These are phyloP conservation scores for Termitomyces sp. DNA, from an alignment of 768 basidiomycete genomes.

Conservation along the genomic window DNA sequence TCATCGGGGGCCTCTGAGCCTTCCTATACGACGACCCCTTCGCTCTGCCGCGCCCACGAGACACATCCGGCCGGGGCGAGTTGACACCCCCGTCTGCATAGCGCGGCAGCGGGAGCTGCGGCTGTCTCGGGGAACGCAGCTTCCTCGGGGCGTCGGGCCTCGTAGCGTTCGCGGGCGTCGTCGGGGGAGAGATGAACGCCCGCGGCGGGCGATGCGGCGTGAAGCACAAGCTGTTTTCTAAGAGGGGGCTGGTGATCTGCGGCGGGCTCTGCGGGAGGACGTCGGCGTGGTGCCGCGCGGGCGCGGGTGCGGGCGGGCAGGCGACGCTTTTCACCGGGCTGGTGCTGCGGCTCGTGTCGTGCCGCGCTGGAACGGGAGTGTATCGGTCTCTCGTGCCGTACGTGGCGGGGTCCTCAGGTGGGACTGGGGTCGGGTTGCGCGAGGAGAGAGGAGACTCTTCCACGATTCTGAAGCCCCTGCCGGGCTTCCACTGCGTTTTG, in stretches of 20 bases:
- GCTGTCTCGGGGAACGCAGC: constrained; percentile 1
- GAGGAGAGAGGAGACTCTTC: constrained; percentile 25
- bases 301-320: neutral
- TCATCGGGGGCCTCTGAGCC: constrained; percentile 2
- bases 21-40: neutral
- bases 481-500: constrained; percentile 21
- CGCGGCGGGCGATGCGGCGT: constrained; percentile 21
- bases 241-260: constrained; percentile 48
- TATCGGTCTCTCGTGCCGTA: constrained; percentile 28
- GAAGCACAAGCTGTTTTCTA: constrained; percentile 55
- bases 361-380: constrained; percentile 31
- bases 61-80: constrained; percentile 10
- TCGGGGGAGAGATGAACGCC: neutral
- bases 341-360: constrained; percentile 21
- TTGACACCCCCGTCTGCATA: constrained; percentile 3
- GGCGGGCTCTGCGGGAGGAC: constrained; percentile 52
- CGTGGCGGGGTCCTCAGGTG: constrained; percentile 10
- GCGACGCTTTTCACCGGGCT: neutral
- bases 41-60: constrained; percentile 2
- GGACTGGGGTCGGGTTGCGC: constrained; percentile 5
- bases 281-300: constrained; percentile 3
- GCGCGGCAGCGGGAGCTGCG: constrained; percentile 4
- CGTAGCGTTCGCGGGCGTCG: neutral
- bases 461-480: constrained; percentile 39
- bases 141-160: neutral